Percentiles rank a stretch among this genome's conserved stretches.
Conservation (phyloP, 2,329 filamentous ascomycete genomes). For the Fusarium temperatum region DNA sequence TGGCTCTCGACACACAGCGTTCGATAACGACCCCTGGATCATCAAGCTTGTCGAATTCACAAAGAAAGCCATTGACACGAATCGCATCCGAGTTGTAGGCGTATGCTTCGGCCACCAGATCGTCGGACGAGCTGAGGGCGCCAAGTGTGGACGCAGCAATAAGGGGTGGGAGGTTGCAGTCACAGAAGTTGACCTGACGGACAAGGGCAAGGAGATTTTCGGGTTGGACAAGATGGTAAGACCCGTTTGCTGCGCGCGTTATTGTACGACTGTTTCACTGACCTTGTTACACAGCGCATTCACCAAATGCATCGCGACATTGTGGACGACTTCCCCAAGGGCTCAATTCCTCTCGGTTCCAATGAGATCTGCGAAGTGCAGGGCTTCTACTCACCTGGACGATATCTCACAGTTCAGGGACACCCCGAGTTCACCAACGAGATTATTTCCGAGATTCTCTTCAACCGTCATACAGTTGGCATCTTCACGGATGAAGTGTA, state of each 20-base stretch:
- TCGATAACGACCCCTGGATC: slow-evolving; percentile 56
- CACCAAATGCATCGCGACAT: slow-evolving; percentile 61
- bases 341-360: slow-evolving; percentile 52
- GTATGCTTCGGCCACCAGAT: slow-evolving; percentile 62
- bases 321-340: slow-evolving; percentile 51
- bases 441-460: slow-evolving; percentile 51
- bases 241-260: slow-evolving; percentile 54
- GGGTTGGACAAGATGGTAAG: slow-evolving; percentile 47
- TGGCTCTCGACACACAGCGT: slow-evolving; percentile 69
- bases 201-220: slow-evolving; percentile 53
- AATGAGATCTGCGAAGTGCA: slow-evolving; percentile 55
- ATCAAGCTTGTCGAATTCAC: slow-evolving; percentile 53
- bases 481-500: slow-evolving; percentile 76
- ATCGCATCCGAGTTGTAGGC: slow-evolving; percentile 69
- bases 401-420: slow-evolving; percentile 56
- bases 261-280: slow-evolving; percentile 68
- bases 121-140: slow-evolving; percentile 53
- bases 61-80: slow-evolving; percentile 43
- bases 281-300: slow-evolving; percentile 43
- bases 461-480: slow-evolving; percentile 68
- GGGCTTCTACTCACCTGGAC: slow-evolving; percentile 52
- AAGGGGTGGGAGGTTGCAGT: slow-evolving; percentile 58
- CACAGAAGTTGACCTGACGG: slow-evolving; percentile 51
- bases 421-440: slow-evolving; percentile 57
- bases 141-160: slow-evolving; percentile 49